Evolutionary conservation across 1,284 basidiomycete genomes (phyloP), one percentile per base, ranked within the genome.

Genomic region (Tilletiopsis washingtonensis): DNA sequence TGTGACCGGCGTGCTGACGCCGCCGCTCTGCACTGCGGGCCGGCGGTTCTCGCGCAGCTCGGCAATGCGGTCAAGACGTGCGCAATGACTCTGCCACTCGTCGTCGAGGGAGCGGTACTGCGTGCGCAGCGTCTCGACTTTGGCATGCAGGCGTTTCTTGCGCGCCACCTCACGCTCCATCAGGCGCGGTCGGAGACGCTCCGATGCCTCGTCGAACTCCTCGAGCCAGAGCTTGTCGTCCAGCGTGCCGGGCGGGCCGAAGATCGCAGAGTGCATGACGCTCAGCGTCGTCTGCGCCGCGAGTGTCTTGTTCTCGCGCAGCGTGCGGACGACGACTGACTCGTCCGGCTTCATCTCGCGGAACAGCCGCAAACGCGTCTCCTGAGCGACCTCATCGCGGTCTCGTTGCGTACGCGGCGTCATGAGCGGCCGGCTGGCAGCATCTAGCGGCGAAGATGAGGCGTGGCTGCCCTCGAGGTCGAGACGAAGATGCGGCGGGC

Each of bases 41-140:
- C 19, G 45, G 20, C 21, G 46, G 20, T 15, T 14, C 27, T 68
- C 61, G 19, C 62, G 56, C 17, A 57, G 53, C 49, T 70, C 67
- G 21, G 54, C 59, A 32, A 57, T 50, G 15, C 57, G 54, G 38
- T 71, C 67, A 1, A 72, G 59, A 7, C 56, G 55, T 12, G 50
- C 57, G 45, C 69, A 70, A 43, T 71, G 65, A 23, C 43, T 25
- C 49, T 54, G 53, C 69, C 69, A 72, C 9, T 67, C 64, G 17
- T 61, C 45, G 42, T 72, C 58, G 42, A 66, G 56, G 32, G 40
- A 47, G 38, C 62, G 56, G 49, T 72, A 72, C 34, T 59, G 57
- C 20, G 53, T 47, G 40, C 61, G 59, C 47, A 72, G 62, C 5
- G 21, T 34, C 26, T 56, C 54, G 5, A 57, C 27, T 45, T 72